A percentile compares a stretch with the other conserved stretches of the same genome.
Evolutionary conservation across 257 asterid genomes (phyloP).

Genomic region (Schizonepeta tenuifolia): DNA sequence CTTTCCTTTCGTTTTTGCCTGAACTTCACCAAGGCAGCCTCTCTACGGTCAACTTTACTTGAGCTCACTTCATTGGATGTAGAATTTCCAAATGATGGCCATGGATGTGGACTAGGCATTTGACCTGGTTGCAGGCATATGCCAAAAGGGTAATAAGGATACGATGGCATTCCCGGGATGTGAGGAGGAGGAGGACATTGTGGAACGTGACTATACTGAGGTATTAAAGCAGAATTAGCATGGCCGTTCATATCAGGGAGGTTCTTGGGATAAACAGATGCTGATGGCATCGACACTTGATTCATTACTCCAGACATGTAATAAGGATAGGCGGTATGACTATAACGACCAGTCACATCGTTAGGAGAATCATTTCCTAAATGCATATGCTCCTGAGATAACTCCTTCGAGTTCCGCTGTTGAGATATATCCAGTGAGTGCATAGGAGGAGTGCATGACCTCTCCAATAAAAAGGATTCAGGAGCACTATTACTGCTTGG

Average conservation of each 20-base stretch:
- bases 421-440: slow-evolving; percentile 57
- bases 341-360: slow-evolving; percentile 49
- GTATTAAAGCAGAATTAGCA: slow-evolving; percentile 49
- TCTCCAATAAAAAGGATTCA: slow-evolving; percentile 56
- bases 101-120: slow-evolving; percentile 60
- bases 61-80: slow-evolving; percentile 44
- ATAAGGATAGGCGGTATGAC: slow-evolving; percentile 60
- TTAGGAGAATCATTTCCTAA: slow-evolving; percentile 49
- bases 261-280: slow-evolving; percentile 56
- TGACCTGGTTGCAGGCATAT: slow-evolving; percentile 78
- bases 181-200: slow-evolving; percentile 66
- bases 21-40: slow-evolving; percentile 91
- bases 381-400: slow-evolving; percentile 50
- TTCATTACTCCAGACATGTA: slow-evolving; percentile 69
- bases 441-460: slow-evolving; percentile 62
- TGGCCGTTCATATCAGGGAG: slow-evolving; percentile 54
- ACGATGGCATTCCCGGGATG: slow-evolving; percentile 63
- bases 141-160: slow-evolving; percentile 68
- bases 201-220: slow-evolving; percentile 69
- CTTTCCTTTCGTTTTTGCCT: slow-evolving; percentile 91
- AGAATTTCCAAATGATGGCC: slow-evolving; percentile 61
- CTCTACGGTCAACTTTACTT: slow-evolving; percentile 70
- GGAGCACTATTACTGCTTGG: slow-evolving; percentile 50
- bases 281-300: slow-evolving; percentile 60
- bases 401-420: slow-evolving; percentile 51